These are phyloP conservation scores for Tolypocladium paradoxum DNA, from an alignment of 2,329 filamentous ascomycete species.

Conservation along the genomic window DNA sequence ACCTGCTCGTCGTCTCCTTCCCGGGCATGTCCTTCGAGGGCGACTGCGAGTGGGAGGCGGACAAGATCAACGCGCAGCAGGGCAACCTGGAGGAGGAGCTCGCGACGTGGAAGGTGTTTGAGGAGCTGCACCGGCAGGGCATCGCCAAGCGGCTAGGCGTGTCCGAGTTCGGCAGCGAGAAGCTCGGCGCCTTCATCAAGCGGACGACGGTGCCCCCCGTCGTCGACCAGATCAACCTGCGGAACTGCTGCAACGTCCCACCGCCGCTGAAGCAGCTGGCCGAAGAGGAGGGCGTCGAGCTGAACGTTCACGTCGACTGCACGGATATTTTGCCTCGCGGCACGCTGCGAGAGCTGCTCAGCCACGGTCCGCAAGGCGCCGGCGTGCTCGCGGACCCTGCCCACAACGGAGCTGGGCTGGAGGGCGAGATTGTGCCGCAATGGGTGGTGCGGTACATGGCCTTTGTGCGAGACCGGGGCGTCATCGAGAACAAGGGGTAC, in stretches of 20 bases:
- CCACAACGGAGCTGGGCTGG: slow-evolving; percentile 44
- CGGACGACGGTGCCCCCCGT: slow-evolving; percentile 61
- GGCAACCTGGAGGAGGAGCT: slow-evolving; percentile 57
- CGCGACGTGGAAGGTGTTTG: slow-evolving; percentile 61
- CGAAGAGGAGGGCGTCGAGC: slow-evolving; percentile 71
- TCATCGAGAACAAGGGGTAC: slow-evolving; percentile 97
- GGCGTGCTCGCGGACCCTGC: slow-evolving; percentile 59
- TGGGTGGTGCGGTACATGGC: slow-evolving; percentile 98
- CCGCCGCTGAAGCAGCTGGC: slow-evolving; percentile 76
- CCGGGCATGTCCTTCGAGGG: slow-evolving; percentile 90
- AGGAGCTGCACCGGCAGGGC: slow-evolving; percentile 60
- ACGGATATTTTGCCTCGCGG: slow-evolving; percentile 82
- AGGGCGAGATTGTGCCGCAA: slow-evolving; percentile 71
- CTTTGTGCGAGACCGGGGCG: slow-evolving; percentile 83
- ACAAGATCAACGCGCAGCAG: slow-evolving; percentile 49
- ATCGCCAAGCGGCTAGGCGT: slow-evolving; percentile 69
- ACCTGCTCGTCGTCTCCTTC: slow-evolving; percentile 87
- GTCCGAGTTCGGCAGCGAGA: slow-evolving; percentile 81
- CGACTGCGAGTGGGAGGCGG: slow-evolving; percentile 71
- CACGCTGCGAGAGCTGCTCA: slow-evolving; percentile 74
- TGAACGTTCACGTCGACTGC: slow-evolving; percentile 90
- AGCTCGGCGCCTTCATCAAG: slow-evolving; percentile 66
- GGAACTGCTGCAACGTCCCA: slow-evolving; percentile 92
- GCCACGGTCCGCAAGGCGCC: slow-evolving; percentile 59
- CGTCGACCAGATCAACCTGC: slow-evolving; percentile 92